phyloP scores from a whole-genome alignment of 108 stramenopile species.

The Nitzschia putrida region DNA sequence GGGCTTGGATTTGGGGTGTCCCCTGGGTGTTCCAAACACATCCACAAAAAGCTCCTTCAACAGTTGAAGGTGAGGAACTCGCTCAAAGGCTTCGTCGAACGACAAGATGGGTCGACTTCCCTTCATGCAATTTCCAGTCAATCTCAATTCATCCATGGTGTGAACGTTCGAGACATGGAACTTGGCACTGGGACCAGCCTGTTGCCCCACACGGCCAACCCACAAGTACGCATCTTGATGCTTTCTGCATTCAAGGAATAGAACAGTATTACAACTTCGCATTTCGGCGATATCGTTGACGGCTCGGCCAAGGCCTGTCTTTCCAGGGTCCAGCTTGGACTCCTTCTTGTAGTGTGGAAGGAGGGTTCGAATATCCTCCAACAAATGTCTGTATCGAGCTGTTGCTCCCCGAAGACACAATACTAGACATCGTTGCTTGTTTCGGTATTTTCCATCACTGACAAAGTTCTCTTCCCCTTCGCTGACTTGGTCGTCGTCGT shows the following conservation, averaged over 20 bases:
- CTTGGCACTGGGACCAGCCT: constrained; percentile 87
- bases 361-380: constrained; percentile 94
- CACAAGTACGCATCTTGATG: constrained; percentile 96
- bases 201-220: constrained; percentile 69
- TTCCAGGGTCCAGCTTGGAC: constrained; percentile 85
- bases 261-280: constrained; percentile 90
- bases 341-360: constrained; percentile 98
- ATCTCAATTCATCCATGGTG: constrained; percentile 98
- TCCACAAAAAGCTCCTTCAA: constrained; percentile 94
- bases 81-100: constrained; percentile 89
- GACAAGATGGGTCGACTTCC: constrained; percentile 94
- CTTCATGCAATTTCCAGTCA: constrained; percentile 97
- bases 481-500: not conserved
- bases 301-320: constrained; percentile 73
- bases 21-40: constrained; percentile 94
- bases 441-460: constrained; percentile 85
- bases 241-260: constrained; percentile 96
- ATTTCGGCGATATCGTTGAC: constrained; percentile 96
- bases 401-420: constrained; percentile 95
- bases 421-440: constrained; percentile 96
- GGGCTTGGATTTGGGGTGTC: constrained; percentile 98
- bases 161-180: constrained; percentile 97
- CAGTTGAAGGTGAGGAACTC: constrained; percentile 66
- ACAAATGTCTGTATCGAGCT: constrained; percentile 92
- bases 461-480: not conserved